phyloP scores from a whole-genome alignment of 169 alveolate genomes.

The Plasmodium berghei region DNA sequence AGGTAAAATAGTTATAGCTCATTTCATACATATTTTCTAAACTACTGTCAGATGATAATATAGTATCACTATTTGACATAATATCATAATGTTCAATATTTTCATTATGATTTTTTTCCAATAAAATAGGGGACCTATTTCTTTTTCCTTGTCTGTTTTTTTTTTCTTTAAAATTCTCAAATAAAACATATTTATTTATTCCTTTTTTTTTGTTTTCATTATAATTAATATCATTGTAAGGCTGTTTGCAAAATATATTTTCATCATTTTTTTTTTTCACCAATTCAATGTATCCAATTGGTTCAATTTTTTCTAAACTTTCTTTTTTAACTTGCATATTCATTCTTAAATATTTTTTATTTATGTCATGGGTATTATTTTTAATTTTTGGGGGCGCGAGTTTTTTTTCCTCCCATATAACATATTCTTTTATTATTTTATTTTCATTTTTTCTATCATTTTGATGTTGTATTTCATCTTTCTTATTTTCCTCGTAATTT shows the following conservation, averaged over 20 bases:
- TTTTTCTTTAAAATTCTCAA: not conserved
- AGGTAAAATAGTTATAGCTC: constrained; percentile 10
- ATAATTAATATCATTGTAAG: not conserved
- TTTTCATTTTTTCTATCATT: not conserved
- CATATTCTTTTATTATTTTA: not conserved
- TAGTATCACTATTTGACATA: constrained; percentile 46
- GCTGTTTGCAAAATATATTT: no score
- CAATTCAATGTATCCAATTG: constrained; percentile 24
- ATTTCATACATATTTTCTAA: constrained; percentile 52
- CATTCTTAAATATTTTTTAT: no score
- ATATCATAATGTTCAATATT: constrained; percentile 37
- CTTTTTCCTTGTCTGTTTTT: not conserved
- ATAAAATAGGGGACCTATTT: not conserved
- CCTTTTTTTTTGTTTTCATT: constrained; percentile 1
- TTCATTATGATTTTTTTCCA: not conserved
- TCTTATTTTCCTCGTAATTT: not conserved
- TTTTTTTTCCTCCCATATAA: not conserved
- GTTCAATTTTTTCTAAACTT: constrained; percentile 22
- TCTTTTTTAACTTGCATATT: constrained; percentile 2
- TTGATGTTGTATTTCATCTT: not conserved
- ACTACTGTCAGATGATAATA: constrained; percentile 25
- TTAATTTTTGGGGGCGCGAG: not conserved
- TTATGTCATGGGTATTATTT: not conserved
- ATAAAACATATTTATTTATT: not conserved
- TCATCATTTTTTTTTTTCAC: constrained; percentile 6